Percentiles rank a stretch among this genome's conserved stretches.
These are phyloP conservation scores for Tephrocybe rancida DNA, from an alignment of 768 basidiomycete genomes.

Conservation along the genomic window DNA sequence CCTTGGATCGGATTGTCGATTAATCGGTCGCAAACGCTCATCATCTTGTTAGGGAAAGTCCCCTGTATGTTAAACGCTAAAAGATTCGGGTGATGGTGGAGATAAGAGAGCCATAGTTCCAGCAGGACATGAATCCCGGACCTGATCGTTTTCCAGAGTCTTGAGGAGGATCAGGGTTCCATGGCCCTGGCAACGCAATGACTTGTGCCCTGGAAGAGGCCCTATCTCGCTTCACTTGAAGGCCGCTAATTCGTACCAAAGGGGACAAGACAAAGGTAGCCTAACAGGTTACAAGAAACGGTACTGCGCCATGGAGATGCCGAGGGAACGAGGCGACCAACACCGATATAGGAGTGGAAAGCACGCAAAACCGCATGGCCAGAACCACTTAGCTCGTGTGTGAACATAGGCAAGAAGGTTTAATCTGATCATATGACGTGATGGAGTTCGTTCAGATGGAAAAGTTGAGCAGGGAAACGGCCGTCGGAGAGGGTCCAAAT, in stretches of 20 bases:
- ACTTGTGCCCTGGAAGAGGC: not conserved
- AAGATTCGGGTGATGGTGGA: conserved; percentile 4
- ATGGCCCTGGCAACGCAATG: conserved; percentile 5
- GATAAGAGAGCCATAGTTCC: not conserved
- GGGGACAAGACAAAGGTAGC: conserved; percentile 4
- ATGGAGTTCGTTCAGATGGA: conserved; percentile 4
- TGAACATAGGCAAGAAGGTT: conserved; percentile 11
- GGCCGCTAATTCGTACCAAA: not conserved
- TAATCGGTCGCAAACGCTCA: not conserved
- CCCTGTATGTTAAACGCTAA: conserved; percentile 15
- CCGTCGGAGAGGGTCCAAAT: conserved; percentile 11
- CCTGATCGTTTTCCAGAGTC: not conserved
- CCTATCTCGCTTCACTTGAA: not conserved
- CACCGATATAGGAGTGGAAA: conserved; percentile 1
- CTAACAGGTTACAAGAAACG: conserved; percentile 1
- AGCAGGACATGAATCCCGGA: not conserved
- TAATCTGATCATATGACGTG: conserved; percentile 18
- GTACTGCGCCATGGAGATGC: conserved; percentile 13
- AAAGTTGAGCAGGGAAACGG: conserved; percentile 5
- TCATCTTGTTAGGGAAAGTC: conserved; percentile 8
- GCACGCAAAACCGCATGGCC: conserved; percentile 10
- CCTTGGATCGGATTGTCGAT: conserved; percentile 9
- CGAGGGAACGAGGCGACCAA: conserved; percentile 15
- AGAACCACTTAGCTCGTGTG: conserved; percentile 11
- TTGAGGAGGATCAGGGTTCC: not conserved